These are phyloP conservation scores for Phytopythium mirpurense DNA, from an alignment of 352 stramenopile species.

Conservation along the genomic window DNA sequence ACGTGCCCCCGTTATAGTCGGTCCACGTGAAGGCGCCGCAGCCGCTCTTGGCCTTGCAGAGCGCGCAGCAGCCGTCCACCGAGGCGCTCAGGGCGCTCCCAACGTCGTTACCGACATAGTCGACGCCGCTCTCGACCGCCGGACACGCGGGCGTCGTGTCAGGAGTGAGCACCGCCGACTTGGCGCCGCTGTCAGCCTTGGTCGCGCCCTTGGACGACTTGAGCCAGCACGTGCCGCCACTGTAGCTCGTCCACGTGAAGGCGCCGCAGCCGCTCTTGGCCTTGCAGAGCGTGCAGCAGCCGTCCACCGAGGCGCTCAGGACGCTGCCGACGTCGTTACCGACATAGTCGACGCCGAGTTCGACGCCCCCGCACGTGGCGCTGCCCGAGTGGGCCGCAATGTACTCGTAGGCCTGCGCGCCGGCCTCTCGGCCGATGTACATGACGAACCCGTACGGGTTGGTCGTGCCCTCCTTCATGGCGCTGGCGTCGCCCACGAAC, in stretches of 20 bases:
- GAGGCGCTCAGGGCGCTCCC: constrained; percentile 12
- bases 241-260: constrained; percentile 40
- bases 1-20: constrained; percentile 37
- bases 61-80: constrained; percentile 21
- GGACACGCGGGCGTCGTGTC: too few species aligned
- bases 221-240: constrained; percentile 38
- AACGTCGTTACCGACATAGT: constrained; percentile 27
- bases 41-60: constrained; percentile 21
- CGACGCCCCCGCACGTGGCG: constrained; percentile 17
- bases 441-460: constrained; percentile 76
- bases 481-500: constrained; percentile 52
- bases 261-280: constrained; percentile 17
- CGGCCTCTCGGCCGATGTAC: constrained; percentile 59
- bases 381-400: constrained; percentile 14
- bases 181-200: constrained; percentile 9
- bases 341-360: constrained; percentile 28
- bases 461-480: constrained; percentile 56
- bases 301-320: constrained; percentile 11
- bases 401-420: constrained; percentile 29
- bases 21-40: constrained; percentile 53
- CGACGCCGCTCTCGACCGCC: constrained; percentile 19
- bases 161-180: constrained; percentile 14
- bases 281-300: constrained; percentile 27
- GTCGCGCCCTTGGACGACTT: constrained; percentile 24
- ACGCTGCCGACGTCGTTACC: constrained; percentile 22